Evolutionary conservation across 139 green algal species (phyloP), one percentile per base, ranked within the genome.

Genomic region (Dunaliella primolecta): DNA sequence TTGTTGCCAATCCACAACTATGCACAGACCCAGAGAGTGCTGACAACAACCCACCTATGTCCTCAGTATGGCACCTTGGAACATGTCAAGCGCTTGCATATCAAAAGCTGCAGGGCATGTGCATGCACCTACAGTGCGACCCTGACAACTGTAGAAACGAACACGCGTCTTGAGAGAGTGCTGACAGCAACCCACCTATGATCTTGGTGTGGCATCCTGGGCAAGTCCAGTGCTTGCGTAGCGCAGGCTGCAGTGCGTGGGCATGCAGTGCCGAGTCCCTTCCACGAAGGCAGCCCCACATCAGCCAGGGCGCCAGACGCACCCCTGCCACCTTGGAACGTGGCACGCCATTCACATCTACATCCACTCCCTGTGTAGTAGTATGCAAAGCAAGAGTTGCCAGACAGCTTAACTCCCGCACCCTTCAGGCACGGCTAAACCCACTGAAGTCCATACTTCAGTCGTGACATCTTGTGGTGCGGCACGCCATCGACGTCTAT

Each of bases 211-310:
- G 27, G 81, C 88, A 89, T 29, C 82, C 84, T 1, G 88, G 86
- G 81, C 88, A 91, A 0, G 38, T 46, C 88, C 88, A 89, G 35
- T 86, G 78, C 27, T 84, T 81, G 27, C 88, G 77, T 33, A 91
- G 46, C 32, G 83, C 81, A 2, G 88, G 85, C 36, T 86, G 81
- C 81, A 87, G 36, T 1, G 88, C 81, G 36, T 91, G 88, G 0
- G 84, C 72, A 3, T 81, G 81, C 78, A 88, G 33, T 2, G 71
- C 83, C 0, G 74, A 85, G 30, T 89, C 83, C 24, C 55, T 83
- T 1, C 46, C 76, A 0, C 76, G 81, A 46, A 91, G 81, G 56
- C 78, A 83, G 74, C 86, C 88, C 38, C 71, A 88, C 30, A 75
- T 36, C 32, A 91, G 76, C 85, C 88, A 89, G 0, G 85, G 81